Percentiles rank a stretch among this genome's conserved stretches.
Evolutionary conservation across 208 protist species (phyloP).

Genomic region (Trypanosoma cruzi): DNA sequence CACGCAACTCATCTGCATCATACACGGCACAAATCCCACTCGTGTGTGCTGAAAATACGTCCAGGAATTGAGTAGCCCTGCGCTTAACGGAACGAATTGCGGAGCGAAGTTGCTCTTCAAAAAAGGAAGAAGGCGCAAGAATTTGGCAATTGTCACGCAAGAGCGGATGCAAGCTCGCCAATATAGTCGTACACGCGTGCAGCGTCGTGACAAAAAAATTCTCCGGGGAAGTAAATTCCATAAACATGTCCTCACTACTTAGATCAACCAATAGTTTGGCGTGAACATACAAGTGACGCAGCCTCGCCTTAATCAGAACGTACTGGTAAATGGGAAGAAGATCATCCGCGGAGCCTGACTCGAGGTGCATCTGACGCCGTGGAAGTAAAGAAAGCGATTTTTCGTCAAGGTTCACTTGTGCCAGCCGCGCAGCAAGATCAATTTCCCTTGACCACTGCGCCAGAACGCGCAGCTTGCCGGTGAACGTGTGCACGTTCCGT

Average conservation of each 20-base stretch:
- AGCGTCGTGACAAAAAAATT: constrained; percentile 82
- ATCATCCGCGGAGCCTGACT: constrained; percentile 75
- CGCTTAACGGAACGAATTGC: constrained; percentile 1
- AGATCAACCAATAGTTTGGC: constrained; percentile 75
- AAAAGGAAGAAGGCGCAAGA: constrained; percentile 46
- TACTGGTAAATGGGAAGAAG: constrained; percentile 90
- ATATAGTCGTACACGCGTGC: constrained; percentile 66
- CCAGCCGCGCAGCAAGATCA: constrained; percentile 68
- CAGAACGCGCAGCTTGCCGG: constrained; percentile 62
- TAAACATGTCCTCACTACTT: constrained; percentile 53
- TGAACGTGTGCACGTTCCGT: constrained; percentile 41
- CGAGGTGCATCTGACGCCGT: constrained; percentile 2
- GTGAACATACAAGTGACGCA: constrained; percentile 57
- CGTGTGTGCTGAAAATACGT: constrained; percentile 13
- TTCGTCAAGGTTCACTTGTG: constrained; percentile 43
- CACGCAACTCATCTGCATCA: constrained; percentile 9
- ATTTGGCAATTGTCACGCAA: constrained; percentile 53
- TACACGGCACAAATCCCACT: background rate
- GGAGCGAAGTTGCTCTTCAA: constrained; percentile 30
- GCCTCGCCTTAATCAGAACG: constrained; percentile 62
- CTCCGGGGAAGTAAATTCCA: constrained; percentile 78
- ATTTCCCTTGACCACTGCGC: constrained; percentile 83
- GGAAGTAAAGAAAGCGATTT: constrained; percentile 10
- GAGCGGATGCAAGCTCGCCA: constrained; percentile 57
- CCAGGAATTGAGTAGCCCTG: constrained; percentile 11